Evolutionary conservation across 441 rosid genomes (phyloP), one percentile per base, ranked within the genome.

Genomic region (Populus hybrid): DNA sequence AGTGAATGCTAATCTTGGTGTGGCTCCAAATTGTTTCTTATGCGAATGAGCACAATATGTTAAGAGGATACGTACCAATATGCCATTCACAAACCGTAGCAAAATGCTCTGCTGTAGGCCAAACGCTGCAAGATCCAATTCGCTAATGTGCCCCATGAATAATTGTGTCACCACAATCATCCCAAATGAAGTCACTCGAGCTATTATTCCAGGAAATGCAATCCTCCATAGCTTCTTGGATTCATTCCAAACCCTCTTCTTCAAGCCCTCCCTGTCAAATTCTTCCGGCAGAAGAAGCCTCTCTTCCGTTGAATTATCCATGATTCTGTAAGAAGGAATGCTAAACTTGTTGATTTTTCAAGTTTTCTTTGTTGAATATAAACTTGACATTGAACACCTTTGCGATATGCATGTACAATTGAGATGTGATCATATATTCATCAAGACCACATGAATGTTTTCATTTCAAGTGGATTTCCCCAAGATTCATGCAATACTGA

Each of bases 211-310:
- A 1, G 93, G 92, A 57, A 86, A 71, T 3, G 88, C 84, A 16
- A 89, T 70, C n/a, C 74, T 83, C 92, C 89, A 89, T 78, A 86
- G 73, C 71, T 75, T 86, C 79, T 74, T 86, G 16, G 85, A 79
- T 82, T 92, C 97, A 1, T 14, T 81, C 93, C 88, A 88, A 28
- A 88, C 57, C 76, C 86, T 87, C 70, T 78, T 35, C 40, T 57
- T 75, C 70, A 84, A 54, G 24, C 73, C 71, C 10, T 46, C n/a
- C 1, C 26, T 34, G 0, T 67, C 77, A 0, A 1, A 26, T 36
- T 69, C 79, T 26, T 65, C 76, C 5, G 68, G 1, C n/a, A 4
- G 74, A 21, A 76, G 59, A 57, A 84, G 85, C 78, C 83, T 72
- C 74, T 77, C 81, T 67, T 84, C 87, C 73, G 74, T 8, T 18